A percentile compares a stretch with the other conserved stretches of the same genome.
Evolutionary conservation across 352 stramenopile genomes (phyloP).

Genomic region (Phytopythium montanum): DNA sequence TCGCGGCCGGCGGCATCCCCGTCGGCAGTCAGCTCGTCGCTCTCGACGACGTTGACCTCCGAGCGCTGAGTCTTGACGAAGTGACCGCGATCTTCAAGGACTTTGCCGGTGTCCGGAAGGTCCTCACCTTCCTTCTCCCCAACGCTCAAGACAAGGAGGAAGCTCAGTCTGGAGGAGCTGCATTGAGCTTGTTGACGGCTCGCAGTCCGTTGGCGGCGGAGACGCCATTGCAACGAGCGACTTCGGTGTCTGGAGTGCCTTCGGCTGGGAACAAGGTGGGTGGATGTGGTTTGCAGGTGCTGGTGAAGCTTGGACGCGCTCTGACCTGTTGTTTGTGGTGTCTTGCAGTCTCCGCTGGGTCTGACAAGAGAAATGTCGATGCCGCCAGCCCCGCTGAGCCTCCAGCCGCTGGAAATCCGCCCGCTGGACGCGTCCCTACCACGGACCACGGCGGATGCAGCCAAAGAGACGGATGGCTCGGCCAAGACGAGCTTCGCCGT

Average conservation of each 20-base stretch:
- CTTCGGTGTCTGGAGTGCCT: neutral
- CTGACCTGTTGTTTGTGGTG: neutral
- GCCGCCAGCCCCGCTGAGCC: slow-evolving; percentile 4
- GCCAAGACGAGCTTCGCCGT: slow-evolving; percentile 33
- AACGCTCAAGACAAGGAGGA: neutral
- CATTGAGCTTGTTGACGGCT: neutral
- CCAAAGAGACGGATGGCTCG: neutral
- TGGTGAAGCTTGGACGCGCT: neutral
- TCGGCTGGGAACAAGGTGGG: neutral
- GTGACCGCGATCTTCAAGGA: slow-evolving; percentile 30
- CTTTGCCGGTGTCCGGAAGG: slow-evolving; percentile 19
- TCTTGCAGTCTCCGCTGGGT: neutral
- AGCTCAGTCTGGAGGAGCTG: neutral
- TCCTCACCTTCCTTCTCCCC: slow-evolving; percentile 32
- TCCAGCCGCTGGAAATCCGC: slow-evolving; percentile 18
- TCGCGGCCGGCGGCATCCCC: slow-evolving; percentile 22
- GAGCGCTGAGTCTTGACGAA: slow-evolving; percentile 26
- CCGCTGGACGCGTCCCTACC: slow-evolving; percentile 15
- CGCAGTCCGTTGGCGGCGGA: neutral
- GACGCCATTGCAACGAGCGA: neutral
- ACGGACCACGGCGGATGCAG: neutral
- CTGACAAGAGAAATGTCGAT: neutral
- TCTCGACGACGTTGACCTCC: slow-evolving; percentile 43
- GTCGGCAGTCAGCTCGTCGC: slow-evolving; percentile 42
- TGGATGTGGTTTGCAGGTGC: too few species aligned